phyloP scores from a whole-genome alignment of 495 filamentous ascomycete genomes.

The Neurospora tetrasperma region DNA sequence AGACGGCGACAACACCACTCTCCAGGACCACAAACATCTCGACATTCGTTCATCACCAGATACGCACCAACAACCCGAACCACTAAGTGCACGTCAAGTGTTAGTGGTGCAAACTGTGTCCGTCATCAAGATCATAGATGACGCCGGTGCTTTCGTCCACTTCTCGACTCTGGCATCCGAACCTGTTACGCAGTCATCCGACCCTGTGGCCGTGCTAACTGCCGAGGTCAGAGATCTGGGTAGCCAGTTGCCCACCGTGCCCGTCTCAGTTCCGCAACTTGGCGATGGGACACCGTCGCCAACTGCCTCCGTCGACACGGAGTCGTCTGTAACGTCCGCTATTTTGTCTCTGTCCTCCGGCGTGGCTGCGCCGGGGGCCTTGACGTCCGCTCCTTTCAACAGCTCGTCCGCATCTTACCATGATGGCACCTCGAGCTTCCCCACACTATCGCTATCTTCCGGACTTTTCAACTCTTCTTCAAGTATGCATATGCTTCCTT shows the following conservation, averaged over 20 bases:
- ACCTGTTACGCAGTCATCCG: slow-evolving; percentile 9
- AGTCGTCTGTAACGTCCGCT: slow-evolving; percentile 2
- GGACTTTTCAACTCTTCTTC: slow-evolving; percentile 31
- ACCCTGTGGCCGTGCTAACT: slow-evolving; percentile 13
- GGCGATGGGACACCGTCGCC: slow-evolving; percentile 21
- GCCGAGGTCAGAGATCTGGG: slow-evolving; percentile 9
- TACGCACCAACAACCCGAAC: slow-evolving; percentile 16
- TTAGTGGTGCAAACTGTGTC: slow-evolving; percentile 39
- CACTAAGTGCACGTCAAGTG: slow-evolving; percentile 24
- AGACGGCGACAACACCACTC: not conserved
- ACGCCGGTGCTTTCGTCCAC: slow-evolving; percentile 29
- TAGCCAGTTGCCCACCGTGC: slow-evolving; percentile 18
- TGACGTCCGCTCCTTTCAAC: slow-evolving; percentile 43
- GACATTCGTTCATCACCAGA: slow-evolving; percentile 28
- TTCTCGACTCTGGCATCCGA: slow-evolving; percentile 25
- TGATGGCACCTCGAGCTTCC: slow-evolving; percentile 17
- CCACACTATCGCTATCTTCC: slow-evolving; percentile 25
- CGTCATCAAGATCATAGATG: slow-evolving; percentile 40
- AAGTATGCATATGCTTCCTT: slow-evolving; percentile 20
- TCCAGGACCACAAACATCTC: slow-evolving; percentile 4
- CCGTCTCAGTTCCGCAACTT: slow-evolving; percentile 7
- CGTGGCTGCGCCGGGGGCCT: slow-evolving; percentile 8
- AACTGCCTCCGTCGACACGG: slow-evolving; percentile 13
- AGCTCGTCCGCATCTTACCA: slow-evolving; percentile 17
- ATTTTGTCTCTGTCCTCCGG: slow-evolving; percentile 10